A percentile compares a stretch with the other conserved stretches of the same genome.
Evolutionary conservation across 768 basidiomycete species (phyloP).

Genomic region (Rickenella mellea): DNA sequence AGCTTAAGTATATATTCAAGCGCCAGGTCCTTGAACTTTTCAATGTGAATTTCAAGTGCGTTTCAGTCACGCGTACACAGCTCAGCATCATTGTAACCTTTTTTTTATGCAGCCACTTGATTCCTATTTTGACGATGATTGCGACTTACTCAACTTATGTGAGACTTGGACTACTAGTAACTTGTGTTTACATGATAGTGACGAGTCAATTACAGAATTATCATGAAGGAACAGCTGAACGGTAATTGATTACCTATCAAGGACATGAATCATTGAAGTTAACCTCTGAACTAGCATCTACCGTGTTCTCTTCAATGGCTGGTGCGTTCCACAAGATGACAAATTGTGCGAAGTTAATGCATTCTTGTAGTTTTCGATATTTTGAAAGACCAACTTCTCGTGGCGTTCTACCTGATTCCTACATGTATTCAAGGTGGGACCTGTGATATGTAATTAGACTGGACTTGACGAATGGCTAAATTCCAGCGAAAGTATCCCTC

Average conservation of each 20-base stretch:
- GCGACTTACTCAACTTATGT: neutral
- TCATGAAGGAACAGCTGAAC: neutral
- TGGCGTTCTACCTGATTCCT: conserved; percentile 23
- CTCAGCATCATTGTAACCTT: too few species aligned
- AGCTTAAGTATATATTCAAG: neutral
- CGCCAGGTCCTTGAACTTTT: neutral
- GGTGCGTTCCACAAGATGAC: too few species aligned
- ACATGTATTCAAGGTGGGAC: conserved; percentile 35
- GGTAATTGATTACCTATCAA: neutral
- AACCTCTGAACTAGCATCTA: neutral
- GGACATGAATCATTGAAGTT: neutral
- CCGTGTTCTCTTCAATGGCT: neutral
- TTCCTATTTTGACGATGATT: neutral
- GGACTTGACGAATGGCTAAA: conserved; percentile 36
- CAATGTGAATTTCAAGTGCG: neutral
- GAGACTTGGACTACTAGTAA: neutral
- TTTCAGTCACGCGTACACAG: too few species aligned
- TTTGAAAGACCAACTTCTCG: conserved; percentile 39
- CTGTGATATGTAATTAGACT: too few species aligned
- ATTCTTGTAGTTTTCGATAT: conserved; percentile 62
- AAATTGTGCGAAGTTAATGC: too few species aligned
- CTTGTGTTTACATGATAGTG: neutral
- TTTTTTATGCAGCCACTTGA: too few species aligned
- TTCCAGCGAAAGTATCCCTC: conserved; percentile 35
- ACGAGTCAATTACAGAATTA: neutral